phyloP scores from a whole-genome alignment of 1,284 basidiomycete species.

The Cystobasidiaceae sp. region DNA sequence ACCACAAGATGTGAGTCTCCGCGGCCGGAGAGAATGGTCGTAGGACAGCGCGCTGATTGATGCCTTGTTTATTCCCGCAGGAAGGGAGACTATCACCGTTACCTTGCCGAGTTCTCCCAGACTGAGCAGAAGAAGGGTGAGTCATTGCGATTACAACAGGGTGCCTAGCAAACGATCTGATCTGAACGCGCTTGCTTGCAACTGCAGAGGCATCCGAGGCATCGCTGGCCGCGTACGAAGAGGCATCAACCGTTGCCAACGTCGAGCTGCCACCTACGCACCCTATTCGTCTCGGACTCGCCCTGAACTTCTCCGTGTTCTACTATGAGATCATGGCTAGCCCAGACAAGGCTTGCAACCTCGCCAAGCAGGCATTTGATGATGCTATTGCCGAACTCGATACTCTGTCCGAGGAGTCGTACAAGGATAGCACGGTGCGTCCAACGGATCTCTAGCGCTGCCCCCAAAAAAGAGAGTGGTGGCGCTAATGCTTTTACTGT shows the following conservation, averaged over 20 bases:
- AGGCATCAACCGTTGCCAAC: slow-evolving; percentile 35
- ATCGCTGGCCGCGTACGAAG: slow-evolving; percentile 47
- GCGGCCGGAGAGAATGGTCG: no score
- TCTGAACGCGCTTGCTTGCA: neutral
- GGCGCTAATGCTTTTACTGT: neutral
- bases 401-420: slow-evolving; percentile 51
- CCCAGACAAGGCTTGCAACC: slow-evolving; percentile 49
- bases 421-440: slow-evolving; percentile 49
- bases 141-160: neutral
- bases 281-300: slow-evolving; percentile 47
- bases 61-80: no score
- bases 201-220: slow-evolving; percentile 56
- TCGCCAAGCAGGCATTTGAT: slow-evolving; percentile 52
- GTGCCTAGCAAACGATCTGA: neutral
- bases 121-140: slow-evolving; percentile 43
- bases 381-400: slow-evolving; percentile 53
- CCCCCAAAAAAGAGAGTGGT: neutral
- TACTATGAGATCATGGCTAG: slow-evolving; percentile 53
- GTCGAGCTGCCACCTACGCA: slow-evolving; percentile 35
- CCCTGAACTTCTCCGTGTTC: slow-evolving; percentile 53
- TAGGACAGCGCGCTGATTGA: no score
- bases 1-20: slow-evolving; percentile 44
- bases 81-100: slow-evolving; percentile 54
- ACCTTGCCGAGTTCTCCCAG: slow-evolving; percentile 52
- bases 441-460: neutral